Conservation (phyloP, 1,284 basidiomycete genomes). For the Puccinia novopanici region DNA sequence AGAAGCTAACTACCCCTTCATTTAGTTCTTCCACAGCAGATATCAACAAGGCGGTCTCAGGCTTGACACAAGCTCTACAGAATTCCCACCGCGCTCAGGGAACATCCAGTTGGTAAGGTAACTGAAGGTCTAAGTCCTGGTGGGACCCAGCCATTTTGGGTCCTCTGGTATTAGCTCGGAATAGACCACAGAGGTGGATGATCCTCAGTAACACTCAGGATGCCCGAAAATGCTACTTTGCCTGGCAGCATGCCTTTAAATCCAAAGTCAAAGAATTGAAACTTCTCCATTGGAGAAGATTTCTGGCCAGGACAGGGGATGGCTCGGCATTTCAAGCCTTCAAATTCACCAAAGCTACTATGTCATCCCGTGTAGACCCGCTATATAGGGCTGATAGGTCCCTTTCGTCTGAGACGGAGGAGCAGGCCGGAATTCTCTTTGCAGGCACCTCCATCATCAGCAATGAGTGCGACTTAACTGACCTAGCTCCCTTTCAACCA, state of each 20-base stretch:
- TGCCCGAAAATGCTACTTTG: slow-evolving; percentile 2
- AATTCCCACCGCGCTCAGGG: background rate
- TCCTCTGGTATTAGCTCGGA: background rate
- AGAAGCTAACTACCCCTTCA: background rate
- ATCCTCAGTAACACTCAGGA: background rate
- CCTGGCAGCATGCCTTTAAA: slow-evolving; percentile 29
- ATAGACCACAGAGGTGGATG: slow-evolving; percentile 24
- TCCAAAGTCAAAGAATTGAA: slow-evolving; percentile 14
- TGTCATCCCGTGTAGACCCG: background rate
- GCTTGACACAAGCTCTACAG: background rate
- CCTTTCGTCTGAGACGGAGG: background rate
- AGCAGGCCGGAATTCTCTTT: slow-evolving; percentile 16
- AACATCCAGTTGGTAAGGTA: background rate
- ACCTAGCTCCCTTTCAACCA: background rate
- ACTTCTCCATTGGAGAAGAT: background rate
- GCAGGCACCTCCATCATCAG: slow-evolving; percentile 17
- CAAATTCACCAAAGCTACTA: slow-evolving; percentile 14
- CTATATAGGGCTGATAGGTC: background rate
- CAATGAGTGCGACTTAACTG: background rate
- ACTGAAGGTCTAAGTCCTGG: background rate
- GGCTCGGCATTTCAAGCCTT: background rate
- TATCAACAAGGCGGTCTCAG: background rate
- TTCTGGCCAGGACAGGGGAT: background rate
- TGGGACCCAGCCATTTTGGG: background rate
- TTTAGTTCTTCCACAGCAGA: background rate